A percentile compares a stretch with the other conserved stretches of the same genome.
phyloP scores from a whole-genome alignment of 768 basidiomycete species.

The Kwoniella shandongensis region DNA sequence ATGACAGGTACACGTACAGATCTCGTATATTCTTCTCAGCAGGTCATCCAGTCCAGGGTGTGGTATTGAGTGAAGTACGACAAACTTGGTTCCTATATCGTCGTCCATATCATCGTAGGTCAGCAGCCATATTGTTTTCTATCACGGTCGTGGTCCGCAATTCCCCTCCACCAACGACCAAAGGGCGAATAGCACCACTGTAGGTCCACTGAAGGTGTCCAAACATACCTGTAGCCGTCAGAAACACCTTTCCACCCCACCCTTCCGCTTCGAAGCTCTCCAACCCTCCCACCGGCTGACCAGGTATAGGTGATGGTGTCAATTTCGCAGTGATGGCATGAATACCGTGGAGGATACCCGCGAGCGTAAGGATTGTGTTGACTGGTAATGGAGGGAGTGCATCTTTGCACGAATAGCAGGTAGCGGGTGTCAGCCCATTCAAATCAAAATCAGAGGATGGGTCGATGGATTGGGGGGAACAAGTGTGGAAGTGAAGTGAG shows the following conservation, averaged over 20 bases:
- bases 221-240: conserved; percentile 80
- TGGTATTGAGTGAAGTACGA: conserved; percentile 77
- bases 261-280: conserved; percentile 95
- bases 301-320: conserved; percentile 62
- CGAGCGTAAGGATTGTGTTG: conserved; percentile 68
- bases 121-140: too few species aligned
- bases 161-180: too few species aligned
- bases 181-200: too few species aligned
- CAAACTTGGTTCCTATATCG: conserved; percentile 84
- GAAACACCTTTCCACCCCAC: conserved; percentile 87
- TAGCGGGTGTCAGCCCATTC: background rate
- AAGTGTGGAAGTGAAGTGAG: background rate
- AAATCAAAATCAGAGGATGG: background rate
- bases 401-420: conserved; percentile 58
- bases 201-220: too few species aligned
- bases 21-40: conserved; percentile 85
- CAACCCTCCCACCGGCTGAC: conserved; percentile 44
- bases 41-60: conserved; percentile 65
- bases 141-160: too few species aligned
- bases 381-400: conserved; percentile 87
- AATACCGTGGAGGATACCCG: conserved; percentile 94
- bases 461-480: background rate
- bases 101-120: too few species aligned
- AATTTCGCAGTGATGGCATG: conserved; percentile 96
- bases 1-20: conserved; percentile 55